Conservation (phyloP, 1,284 basidiomycete species). For the Clitocybe nebularis region DNA sequence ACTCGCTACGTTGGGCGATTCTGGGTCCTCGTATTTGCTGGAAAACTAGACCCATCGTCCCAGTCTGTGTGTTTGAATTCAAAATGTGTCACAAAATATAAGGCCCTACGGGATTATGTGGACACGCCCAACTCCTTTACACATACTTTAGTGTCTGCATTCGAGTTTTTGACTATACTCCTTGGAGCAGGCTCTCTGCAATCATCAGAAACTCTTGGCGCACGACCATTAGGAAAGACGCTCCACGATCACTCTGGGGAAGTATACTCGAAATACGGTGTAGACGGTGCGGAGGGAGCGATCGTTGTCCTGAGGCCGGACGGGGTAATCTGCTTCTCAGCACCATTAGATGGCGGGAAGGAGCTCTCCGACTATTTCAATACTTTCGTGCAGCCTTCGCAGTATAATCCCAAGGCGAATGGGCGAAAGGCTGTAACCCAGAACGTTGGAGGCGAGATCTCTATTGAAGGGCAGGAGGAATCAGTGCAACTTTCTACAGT, state of each 20-base stretch:
- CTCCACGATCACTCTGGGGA: neutral
- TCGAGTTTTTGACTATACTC: neutral
- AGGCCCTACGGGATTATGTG: neutral
- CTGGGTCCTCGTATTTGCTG: neutral
- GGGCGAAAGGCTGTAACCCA: neutral
- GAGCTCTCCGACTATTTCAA: neutral
- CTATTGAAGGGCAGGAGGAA: too few species aligned
- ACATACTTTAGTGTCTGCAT: neutral
- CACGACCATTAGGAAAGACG: neutral
- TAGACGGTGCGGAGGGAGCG: neutral
- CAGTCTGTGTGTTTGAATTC: neutral
- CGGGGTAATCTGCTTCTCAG: neutral
- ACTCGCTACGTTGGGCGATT: neutral
- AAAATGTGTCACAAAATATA: neutral
- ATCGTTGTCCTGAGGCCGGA: neutral
- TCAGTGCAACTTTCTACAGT: too few species aligned
- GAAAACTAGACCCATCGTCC: neutral
- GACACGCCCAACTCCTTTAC: neutral
- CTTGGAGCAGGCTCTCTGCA: neutral
- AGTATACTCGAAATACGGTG: neutral
- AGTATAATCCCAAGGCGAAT: neutral
- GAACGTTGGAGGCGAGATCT: neutral
- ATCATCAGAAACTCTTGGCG: neutral
- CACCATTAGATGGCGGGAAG: neutral
- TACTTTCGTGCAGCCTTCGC: neutral